Evolutionary conservation across 2,329 filamentous ascomycete genomes (phyloP), one percentile per base, ranked within the genome.

Genomic region (Fusarium sp.): DNA sequence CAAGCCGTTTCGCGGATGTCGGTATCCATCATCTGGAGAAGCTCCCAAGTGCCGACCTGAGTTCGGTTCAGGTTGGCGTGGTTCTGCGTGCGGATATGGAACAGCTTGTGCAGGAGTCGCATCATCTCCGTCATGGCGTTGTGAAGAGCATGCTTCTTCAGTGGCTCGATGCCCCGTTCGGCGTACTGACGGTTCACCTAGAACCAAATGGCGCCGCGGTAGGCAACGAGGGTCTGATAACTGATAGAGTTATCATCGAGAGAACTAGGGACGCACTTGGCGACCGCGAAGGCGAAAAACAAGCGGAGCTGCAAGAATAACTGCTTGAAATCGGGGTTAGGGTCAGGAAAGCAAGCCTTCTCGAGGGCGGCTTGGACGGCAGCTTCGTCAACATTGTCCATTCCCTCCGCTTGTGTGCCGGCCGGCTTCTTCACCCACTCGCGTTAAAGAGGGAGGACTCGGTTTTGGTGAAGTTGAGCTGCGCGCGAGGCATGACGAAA

Each of bases 1-100:
- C 58, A 61, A 3, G 31, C 9, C 4, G 58, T 50, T 8, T 47
- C 23, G 3, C 41, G 41, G 12, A 54, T 31, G 13, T 61, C 50
- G 15, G 18, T 23, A 23, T 54, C 31, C 41, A 61, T 61, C 58
- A 61, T 54, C 31, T 27, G 41, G 9, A 61, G 41, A 5, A 53
- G 30, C 37, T 58, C 43, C 41, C 23, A 58, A 13, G 41, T 58
- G 3, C 43, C 43, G 3, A 58, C 13, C 4, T 4, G 6, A 4
- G 43, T 48, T 16, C 31, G 31, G n/a, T 40, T 40, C 10, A 40
- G 37, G 12, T 13, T 40, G 37, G 11, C 31, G 31, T 8, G 15
- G 36, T 13, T 10, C 13, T 15, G 18, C 18, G 18, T 23, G 18
- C 36, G 9, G 13, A 39, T 8, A 15, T 39, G 11, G 12, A 12